Percentiles rank a stretch among this genome's conserved stretches.
These are phyloP conservation scores for Fusarium sp. DNA, from an alignment of 2,329 filamentous ascomycete species.

Conservation along the genomic window DNA sequence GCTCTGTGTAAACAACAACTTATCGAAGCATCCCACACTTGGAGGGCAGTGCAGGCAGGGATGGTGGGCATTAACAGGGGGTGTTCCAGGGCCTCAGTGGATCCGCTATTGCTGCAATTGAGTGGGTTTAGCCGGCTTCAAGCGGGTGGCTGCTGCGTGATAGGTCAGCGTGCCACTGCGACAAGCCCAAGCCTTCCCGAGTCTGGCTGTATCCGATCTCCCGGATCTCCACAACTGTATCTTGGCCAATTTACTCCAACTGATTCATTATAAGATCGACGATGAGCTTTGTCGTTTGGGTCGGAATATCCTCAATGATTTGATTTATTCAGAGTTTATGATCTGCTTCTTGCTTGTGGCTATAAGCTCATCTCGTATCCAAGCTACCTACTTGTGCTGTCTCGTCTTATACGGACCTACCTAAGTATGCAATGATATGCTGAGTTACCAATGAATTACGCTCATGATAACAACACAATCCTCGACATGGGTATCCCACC, in stretches of 20 bases:
- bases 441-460: conserved; percentile 8
- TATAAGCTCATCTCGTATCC: background rate
- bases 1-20: conserved; percentile 44
- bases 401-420: background rate
- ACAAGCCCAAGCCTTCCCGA: conserved; percentile 24
- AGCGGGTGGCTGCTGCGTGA: conserved; percentile 15
- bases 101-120: conserved; percentile 7
- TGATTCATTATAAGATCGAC: conserved; percentile 19
- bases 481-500: conserved; percentile 37
- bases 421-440: background rate
- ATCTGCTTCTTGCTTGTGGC: background rate
- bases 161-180: conserved; percentile 11
- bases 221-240: conserved; percentile 26
- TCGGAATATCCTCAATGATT: background rate
- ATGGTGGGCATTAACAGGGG: conserved; percentile 28
- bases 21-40: conserved; percentile 38
- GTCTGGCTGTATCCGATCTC: conserved; percentile 35
- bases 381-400: background rate
- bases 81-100: conserved; percentile 24
- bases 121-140: conserved; percentile 12
- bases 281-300: conserved; percentile 13
- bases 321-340: background rate
- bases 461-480: conserved; percentile 26
- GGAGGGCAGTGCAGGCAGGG: conserved; percentile 13
- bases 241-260: conserved; percentile 31